Conservation (phyloP, 2,329 filamentous ascomycete genomes). For the Fusarium musae region DNA sequence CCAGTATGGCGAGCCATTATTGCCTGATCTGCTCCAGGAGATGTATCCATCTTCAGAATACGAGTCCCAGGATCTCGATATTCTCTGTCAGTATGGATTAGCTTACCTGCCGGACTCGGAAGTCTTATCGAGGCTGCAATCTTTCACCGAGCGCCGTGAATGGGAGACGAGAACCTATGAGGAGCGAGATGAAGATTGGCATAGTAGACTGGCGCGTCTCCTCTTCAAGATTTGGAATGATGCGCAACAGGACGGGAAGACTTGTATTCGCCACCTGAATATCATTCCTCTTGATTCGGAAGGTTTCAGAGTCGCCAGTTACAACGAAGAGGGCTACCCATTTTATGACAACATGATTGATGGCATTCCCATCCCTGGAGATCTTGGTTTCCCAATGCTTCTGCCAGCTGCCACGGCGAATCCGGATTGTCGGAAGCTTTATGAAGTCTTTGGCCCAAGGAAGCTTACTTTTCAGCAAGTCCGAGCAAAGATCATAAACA, state of each 20-base stretch:
- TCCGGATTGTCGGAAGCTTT: neutral
- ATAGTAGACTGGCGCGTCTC: neutral
- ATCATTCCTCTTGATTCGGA: neutral
- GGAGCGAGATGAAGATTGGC: neutral
- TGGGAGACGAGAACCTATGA: neutral
- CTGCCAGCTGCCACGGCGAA: neutral
- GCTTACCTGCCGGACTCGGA: neutral
- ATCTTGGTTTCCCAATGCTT: neutral
- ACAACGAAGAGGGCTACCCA: neutral
- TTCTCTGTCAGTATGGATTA: neutral
- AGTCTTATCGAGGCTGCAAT: too few relatives aligned
- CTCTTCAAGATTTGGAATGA: neutral
- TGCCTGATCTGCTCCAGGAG: neutral
- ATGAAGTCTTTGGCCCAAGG: fast-evolving
- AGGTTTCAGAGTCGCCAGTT: fast-evolving
- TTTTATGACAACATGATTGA: neutral
- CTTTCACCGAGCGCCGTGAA: too few relatives aligned
- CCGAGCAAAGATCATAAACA: neutral
- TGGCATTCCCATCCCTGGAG: neutral
- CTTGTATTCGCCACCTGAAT: neutral
- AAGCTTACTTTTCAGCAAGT: neutral
- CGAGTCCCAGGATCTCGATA: neutral
- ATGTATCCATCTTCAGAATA: neutral
- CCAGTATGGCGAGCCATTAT: neutral
- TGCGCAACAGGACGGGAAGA: neutral